Percentiles rank a stretch among this genome's conserved stretches.
Conservation (phyloP, 345 rosid genomes). For the Citrus sinensis region DNA sequence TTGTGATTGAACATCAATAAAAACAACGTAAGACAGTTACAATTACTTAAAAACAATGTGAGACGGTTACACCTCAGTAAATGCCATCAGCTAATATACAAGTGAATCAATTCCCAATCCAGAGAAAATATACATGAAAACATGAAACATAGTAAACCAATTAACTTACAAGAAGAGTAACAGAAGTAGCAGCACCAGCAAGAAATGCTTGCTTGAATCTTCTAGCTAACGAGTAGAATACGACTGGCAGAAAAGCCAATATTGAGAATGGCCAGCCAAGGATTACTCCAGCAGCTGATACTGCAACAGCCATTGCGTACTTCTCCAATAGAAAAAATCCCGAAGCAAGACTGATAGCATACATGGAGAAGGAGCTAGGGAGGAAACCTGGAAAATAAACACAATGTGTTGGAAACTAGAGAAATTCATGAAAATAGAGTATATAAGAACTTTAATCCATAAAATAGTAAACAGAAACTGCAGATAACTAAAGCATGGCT, state of each 20-base stretch:
- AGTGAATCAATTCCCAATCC: background rate
- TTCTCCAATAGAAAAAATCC: constrained; percentile 88
- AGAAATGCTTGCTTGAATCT: constrained; percentile 66
- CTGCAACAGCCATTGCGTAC: constrained; percentile 65
- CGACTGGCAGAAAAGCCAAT: constrained; percentile 85
- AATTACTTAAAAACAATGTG: background rate
- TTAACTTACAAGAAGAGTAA: constrained; percentile 60
- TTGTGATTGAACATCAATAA: constrained; percentile 9
- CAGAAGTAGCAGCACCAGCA: constrained; percentile 65
- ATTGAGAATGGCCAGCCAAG: constrained; percentile 99
- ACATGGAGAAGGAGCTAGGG: constrained; percentile 98
- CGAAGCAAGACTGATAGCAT: constrained; percentile 89
- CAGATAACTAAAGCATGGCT: background rate
- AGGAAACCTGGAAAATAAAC: constrained; percentile 61
- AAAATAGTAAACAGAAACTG: background rate
- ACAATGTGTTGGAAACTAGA: background rate
- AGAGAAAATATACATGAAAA: background rate
- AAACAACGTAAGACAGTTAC: no score
- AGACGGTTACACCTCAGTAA: background rate
- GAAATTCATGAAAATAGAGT: background rate
- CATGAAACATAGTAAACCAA: background rate
- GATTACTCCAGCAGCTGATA: constrained; percentile 74
- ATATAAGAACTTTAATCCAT: background rate
- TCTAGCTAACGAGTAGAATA: constrained; percentile 56
- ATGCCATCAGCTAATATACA: background rate